A percentile compares a stretch with the other conserved stretches of the same genome.
These are phyloP conservation scores for Cairneyella variabilis DNA, from an alignment of 495 filamentous ascomycete species.

Conservation along the genomic window DNA sequence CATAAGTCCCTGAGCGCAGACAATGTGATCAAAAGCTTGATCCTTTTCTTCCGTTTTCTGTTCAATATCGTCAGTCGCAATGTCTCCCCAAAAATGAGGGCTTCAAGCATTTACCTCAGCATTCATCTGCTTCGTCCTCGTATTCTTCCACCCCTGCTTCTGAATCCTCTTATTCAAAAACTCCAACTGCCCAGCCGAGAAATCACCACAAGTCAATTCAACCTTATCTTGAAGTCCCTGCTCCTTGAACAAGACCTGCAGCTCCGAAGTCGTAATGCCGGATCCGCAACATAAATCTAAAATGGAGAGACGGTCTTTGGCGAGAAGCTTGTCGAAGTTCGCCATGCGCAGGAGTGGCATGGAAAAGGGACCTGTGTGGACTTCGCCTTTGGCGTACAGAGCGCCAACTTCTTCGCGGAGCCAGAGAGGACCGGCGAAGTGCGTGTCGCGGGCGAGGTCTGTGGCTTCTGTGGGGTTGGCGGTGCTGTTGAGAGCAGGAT, in stretches of 20 bases:
- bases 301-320: conserved; percentile 27
- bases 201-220: conserved; percentile 36
- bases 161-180: conserved; percentile 26
- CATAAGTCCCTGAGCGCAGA: too few relatives aligned
- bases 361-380: conserved; percentile 31
- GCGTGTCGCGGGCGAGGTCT: background rate
- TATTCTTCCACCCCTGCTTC: conserved; percentile 31
- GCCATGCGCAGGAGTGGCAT: conserved; percentile 31
- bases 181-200: conserved; percentile 33
- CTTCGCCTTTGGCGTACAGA: conserved; percentile 33
- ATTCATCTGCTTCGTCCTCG: conserved; percentile 24
- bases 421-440: conserved; percentile 4
- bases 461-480: too few relatives aligned
- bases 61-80: too few relatives aligned
- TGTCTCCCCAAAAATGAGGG: too few relatives aligned
- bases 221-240: conserved; percentile 20
- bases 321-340: conserved; percentile 22
- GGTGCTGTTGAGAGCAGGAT: too few relatives aligned
- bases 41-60: too few relatives aligned
- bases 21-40: too few relatives aligned
- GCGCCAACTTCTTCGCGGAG: conserved; percentile 28
- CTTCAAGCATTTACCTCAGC: too few relatives aligned
- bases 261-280: conserved; percentile 32
- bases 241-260: conserved; percentile 27
- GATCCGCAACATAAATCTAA: conserved; percentile 43